phyloP scores from a whole-genome alignment of 164 flowering plant genomes.

The Chloranthus sessilifolius region DNA sequence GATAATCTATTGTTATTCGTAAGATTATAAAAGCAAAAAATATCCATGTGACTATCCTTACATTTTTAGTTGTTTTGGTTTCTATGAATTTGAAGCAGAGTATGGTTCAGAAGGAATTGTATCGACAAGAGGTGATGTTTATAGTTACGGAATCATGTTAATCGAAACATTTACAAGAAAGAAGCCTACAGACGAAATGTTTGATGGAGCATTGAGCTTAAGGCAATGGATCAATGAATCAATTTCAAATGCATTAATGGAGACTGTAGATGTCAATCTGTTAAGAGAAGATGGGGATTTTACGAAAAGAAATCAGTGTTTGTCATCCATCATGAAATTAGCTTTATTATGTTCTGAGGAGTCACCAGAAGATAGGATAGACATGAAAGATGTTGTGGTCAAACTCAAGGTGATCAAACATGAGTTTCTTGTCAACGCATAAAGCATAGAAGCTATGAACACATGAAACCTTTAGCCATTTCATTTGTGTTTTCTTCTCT shows the following conservation, averaged over 20 bases:
- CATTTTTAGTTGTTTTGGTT: no score
- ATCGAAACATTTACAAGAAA: conserved; percentile 3
- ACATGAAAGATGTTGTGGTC: background rate
- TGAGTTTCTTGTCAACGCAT: no score
- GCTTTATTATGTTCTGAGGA: background rate
- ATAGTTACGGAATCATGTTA: conserved; percentile 5
- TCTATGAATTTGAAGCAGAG: conserved; percentile 5
- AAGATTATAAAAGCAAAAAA: no score
- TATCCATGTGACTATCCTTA: no score
- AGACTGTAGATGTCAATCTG: conserved; percentile 1
- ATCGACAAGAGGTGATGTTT: conserved; percentile 6
- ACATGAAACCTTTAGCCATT: no score
- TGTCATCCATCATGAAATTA: background rate
- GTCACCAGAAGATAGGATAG: background rate
- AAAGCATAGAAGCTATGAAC: no score
- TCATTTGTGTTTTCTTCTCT: no score
- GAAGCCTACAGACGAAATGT: conserved; percentile 4
- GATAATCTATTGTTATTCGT: no score
- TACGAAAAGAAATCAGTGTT: background rate
- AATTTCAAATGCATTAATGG: background rate
- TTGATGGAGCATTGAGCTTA: conserved; percentile 2
- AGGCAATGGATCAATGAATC: conserved; percentile 5
- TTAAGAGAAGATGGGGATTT: background rate
- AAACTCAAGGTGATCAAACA: no score
- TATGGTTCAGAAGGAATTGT: conserved; percentile 3